A percentile compares a stretch with the other conserved stretches of the same genome.
Conservation (phyloP, 495 filamentous ascomycete genomes). For the Monascus purpureus region DNA sequence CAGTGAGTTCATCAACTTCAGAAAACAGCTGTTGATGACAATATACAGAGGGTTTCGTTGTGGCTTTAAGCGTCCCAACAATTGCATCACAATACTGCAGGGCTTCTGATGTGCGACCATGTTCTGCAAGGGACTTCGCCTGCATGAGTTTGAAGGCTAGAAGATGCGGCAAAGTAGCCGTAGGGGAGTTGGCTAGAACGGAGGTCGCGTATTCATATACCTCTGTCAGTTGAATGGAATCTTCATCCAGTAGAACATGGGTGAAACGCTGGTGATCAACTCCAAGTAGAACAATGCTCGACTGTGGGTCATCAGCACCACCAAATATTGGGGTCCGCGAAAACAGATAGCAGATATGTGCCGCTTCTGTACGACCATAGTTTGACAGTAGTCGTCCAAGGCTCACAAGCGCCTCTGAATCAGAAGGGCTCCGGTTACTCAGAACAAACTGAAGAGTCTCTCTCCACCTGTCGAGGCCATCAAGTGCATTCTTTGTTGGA, state of each 20-base stretch:
- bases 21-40: constrained; percentile 60
- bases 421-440: constrained; percentile 71
- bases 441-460: constrained; percentile 79
- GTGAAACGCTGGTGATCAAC: constrained; percentile 58
- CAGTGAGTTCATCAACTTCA: constrained; percentile 69
- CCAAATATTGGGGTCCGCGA: constrained; percentile 49
- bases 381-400: constrained; percentile 72
- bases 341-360: constrained; percentile 75
- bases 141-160: constrained; percentile 81
- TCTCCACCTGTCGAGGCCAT: constrained; percentile 83
- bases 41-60: constrained; percentile 71
- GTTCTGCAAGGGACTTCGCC: constrained; percentile 69
- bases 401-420: constrained; percentile 59
- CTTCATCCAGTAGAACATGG: constrained; percentile 59
- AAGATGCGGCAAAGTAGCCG: constrained; percentile 62
- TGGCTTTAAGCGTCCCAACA: constrained; percentile 59
- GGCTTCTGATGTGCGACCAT: constrained; percentile 68
- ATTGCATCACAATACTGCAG: constrained; percentile 87
- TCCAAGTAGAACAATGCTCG: constrained; percentile 71
- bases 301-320: constrained; percentile 69
- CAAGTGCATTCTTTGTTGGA: constrained; percentile 55
- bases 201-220: constrained; percentile 79
- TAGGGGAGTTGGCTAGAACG: constrained; percentile 42
- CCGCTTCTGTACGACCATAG: constrained; percentile 81
- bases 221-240: constrained; percentile 78